Percentiles rank a stretch among this genome's conserved stretches.
These are phyloP conservation scores for Tetrapisispora nanseiensis DNA, from an alignment of 805 yeast genomes.

Conservation along the genomic window DNA sequence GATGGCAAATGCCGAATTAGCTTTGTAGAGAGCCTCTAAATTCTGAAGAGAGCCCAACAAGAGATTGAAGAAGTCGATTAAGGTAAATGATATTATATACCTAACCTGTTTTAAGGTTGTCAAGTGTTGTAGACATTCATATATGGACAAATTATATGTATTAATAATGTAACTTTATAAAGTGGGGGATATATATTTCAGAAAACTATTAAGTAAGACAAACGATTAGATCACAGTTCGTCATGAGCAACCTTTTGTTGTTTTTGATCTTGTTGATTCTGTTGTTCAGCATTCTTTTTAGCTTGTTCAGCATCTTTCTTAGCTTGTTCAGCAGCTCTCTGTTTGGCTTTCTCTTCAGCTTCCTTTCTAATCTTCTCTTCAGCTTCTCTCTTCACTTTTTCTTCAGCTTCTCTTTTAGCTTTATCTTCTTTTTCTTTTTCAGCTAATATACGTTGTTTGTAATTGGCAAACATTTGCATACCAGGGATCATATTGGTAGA, in stretches of 20 bases:
- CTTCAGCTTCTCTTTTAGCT: background rate
- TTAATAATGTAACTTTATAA: background rate
- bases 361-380: conserved; percentile 5
- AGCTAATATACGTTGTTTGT: conserved; percentile 11
- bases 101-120: no score
- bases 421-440: conserved; percentile 11
- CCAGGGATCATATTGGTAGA: conserved; percentile 59
- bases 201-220: no score
- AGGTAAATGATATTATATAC: no score
- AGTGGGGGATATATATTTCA: background rate
- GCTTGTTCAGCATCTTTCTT: background rate
- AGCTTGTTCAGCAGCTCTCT: conserved; percentile 5
- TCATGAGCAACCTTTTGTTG: conserved; percentile 19
- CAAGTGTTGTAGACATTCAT: no score
- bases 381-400: conserved; percentile 5
- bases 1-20: no score
- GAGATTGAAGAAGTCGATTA: no score
- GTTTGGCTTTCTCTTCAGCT: conserved; percentile 5
- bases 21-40: no score
- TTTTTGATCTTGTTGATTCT: background rate
- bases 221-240: conserved; percentile 20
- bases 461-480: conserved; percentile 24
- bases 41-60: no score
- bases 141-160: no score
- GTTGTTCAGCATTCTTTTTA: conserved; percentile 1